Evolutionary conservation across 2,329 filamentous ascomycete genomes (phyloP), one percentile per base, ranked within the genome.

Genomic region (Fusarium liriodendri): DNA sequence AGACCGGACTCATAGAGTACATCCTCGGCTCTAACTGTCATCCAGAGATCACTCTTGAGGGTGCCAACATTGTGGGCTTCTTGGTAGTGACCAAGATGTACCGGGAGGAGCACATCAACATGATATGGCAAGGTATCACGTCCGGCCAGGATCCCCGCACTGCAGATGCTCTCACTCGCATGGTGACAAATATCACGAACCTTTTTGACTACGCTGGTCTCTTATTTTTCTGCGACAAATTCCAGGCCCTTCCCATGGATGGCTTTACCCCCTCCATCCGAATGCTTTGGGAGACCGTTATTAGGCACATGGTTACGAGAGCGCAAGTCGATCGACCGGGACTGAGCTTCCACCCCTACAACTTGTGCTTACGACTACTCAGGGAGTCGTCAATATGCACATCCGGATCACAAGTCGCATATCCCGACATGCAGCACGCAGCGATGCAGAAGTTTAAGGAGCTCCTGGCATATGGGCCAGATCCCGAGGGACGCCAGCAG

Each of bases 1-100:
- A 87, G 8, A 92, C 93, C 42, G 91, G 91, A 62, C 85, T 98
- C 29, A 89, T 97, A 27, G 91, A 95, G 68, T 98, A 98, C 82
- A 91, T 99, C 54, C 89, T 98, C 61, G 94, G 96, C 2, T 91
- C 96, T 16, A 95, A 95, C 65, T 98, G 96, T 35, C 97, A 98
- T 79, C 95, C 95, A 1, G 95, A 98, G 79, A 90, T 98, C 62
- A 97, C 97, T 22, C 87, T 89, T 38, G 91, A 95, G 75, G 94
- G 94, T 78, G 88, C 89, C 45, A 97, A 98, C 72, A 93, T 98
- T 62, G 87, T 98, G 57, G 94, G 94, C 1, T 98, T 98, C 78
- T 86, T 98, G 61, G 89, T 95, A 25, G 93, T 97, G 16, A 97
- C 94, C 0, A 87, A 88, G 63, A 92, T 90, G 16, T 98, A 96